Evolutionary conservation across 805 yeast genomes (phyloP).

Genomic region (Zygosaccharomyces bisporus): DNA sequence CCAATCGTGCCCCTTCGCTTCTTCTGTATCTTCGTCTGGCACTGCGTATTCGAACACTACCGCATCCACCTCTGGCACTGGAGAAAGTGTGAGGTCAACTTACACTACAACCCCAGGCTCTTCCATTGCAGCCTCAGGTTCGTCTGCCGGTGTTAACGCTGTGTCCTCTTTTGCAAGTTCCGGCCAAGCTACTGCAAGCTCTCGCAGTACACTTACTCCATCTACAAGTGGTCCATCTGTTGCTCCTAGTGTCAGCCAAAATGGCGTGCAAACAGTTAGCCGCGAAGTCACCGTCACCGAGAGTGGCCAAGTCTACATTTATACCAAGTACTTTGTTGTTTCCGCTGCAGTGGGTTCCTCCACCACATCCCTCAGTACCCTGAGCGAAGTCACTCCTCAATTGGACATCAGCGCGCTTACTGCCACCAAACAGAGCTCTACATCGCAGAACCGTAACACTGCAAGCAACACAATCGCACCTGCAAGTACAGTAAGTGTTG

Average conservation of each 20-base stretch:
- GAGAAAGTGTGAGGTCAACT: neutral
- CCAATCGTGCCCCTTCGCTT: slow-evolving; percentile 20
- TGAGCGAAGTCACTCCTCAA: neutral
- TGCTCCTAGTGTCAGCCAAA: slow-evolving; percentile 4
- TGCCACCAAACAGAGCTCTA: neutral
- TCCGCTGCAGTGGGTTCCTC: slow-evolving; percentile 5
- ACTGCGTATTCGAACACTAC: neutral
- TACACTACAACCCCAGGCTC: neutral
- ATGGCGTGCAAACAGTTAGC: slow-evolving; percentile 4
- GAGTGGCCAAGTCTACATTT: slow-evolving; percentile 13
- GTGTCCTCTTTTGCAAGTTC: neutral
- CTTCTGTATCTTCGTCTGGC: neutral
- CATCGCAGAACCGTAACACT: neutral
- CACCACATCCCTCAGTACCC: neutral
- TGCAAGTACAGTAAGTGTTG: neutral
- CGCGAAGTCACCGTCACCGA: slow-evolving; percentile 12
- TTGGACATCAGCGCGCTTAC: neutral
- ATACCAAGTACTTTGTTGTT: slow-evolving; percentile 13
- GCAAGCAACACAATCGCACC: slow-evolving; percentile 1
- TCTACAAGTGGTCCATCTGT: neutral
- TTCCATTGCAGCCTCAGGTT: slow-evolving; percentile 1
- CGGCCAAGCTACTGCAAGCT: neutral
- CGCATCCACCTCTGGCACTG: neutral
- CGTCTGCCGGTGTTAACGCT: too few relatives aligned
- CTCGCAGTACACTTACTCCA: neutral